Base-by-base conservation (phyloP, 768 basidiomycete genomes). In the Mycena galericulata region DNA sequence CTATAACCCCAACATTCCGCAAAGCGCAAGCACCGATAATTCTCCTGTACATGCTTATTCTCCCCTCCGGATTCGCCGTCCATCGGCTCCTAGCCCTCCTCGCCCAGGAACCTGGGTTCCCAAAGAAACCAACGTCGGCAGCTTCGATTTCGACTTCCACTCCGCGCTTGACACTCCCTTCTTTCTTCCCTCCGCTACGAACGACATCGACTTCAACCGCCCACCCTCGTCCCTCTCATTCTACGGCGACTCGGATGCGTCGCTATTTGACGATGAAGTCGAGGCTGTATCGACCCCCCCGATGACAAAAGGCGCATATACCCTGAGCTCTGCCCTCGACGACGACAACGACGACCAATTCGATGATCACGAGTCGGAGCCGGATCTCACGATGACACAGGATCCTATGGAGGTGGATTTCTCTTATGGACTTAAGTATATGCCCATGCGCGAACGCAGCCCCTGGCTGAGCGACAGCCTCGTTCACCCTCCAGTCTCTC, bases 161-260 rank as follows among this genome's bases (percentile, higher is more conserved):
- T 41, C 60, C 41, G 64, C 71, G 46, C 60, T 65, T 68, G 49
- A 41, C 38, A 59, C 55, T 45, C 71, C 68, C 34, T 68, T 70
- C 67, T 56, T 54, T 22, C 55, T 68, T 47, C 49, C 60, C 27
- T 70, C 67, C 54, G 22, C 68, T 55, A 54, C 41, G 14, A 70
- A 63, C 29, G 69, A 67, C 43, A 57, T 74, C 12, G 73, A 76
- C 62, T 76, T 75, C 66, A 72, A 75, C 60, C 64, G 75, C 27
- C 75, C 75, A 9, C 75, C 75, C 1, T 75, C 74, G 15, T 75
- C 73, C 41, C 70, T 75, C 22, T 76, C 75, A 2, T 49, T 75
- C 47, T 76, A 74, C 54, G 75, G 73, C 58, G 74, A 75, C 64
- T 26, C 36, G n/a, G 69, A 70, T 24, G 20, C 57, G 17, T 58